Percentiles rank a stretch among this genome's conserved stretches.
phyloP scores from a whole-genome alignment of 208 protist species.

The Wallacemonas rigidus region DNA sequence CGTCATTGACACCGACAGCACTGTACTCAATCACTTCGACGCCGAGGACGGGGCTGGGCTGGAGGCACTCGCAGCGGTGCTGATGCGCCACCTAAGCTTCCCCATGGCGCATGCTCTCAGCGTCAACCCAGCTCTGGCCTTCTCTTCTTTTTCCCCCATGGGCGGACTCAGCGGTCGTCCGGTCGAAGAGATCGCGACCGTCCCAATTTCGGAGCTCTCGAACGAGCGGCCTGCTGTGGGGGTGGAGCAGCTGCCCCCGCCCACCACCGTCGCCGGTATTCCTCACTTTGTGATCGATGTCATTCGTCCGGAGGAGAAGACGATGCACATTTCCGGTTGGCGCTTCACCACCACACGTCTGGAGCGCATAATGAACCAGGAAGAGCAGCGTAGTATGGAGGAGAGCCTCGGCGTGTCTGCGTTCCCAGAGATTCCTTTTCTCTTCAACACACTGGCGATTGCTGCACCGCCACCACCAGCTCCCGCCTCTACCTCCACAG shows the following conservation, averaged over 20 bases:
- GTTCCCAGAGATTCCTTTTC: slow-evolving; percentile 78
- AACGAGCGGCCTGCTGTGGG: background rate
- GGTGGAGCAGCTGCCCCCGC: slow-evolving; percentile 8
- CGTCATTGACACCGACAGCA: slow-evolving; percentile 88
- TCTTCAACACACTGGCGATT: slow-evolving; percentile 65
- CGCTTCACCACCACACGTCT: slow-evolving; percentile 55
- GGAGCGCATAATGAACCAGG: slow-evolving; percentile 68
- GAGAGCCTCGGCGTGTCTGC: slow-evolving; percentile 41
- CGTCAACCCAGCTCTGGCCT: slow-evolving; percentile 44
- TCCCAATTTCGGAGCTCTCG: slow-evolving; percentile 7
- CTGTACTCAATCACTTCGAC: slow-evolving; percentile 54
- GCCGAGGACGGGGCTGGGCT: slow-evolving; percentile 63
- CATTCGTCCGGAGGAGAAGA: slow-evolving; percentile 29
- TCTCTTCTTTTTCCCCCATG: slow-evolving; percentile 20
- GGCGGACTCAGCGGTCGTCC: slow-evolving; percentile 8
- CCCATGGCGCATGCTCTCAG: slow-evolving; percentile 55
- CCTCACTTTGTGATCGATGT: slow-evolving; percentile 43
- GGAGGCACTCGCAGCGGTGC: slow-evolving; percentile 55
- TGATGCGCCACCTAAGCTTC: slow-evolving; percentile 62
- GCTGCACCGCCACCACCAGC: background rate
- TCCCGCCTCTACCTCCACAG: background rate
- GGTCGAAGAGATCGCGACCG: slow-evolving; percentile 1
- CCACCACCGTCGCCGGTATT: slow-evolving; percentile 33
- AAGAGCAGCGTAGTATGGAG: slow-evolving; percentile 53
- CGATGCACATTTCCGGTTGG: slow-evolving; percentile 47